Base-by-base conservation (phyloP, 768 basidiomycete species). In the Favolaschia claudopus region DNA sequence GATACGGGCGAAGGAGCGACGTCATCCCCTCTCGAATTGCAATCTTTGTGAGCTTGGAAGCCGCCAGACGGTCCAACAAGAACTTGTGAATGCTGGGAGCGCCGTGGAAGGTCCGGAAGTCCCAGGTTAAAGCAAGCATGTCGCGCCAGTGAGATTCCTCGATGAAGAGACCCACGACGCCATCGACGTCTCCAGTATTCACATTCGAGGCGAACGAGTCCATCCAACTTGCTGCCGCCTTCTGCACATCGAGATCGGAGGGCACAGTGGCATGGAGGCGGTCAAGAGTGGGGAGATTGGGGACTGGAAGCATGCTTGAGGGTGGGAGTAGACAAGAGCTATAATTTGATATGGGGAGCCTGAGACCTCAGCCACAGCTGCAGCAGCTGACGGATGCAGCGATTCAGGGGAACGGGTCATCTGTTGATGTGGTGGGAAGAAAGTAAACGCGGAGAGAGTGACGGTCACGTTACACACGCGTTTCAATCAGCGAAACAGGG, bases 61-160 rank as follows among this genome's bases (percentile, higher is more conserved):
- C 44, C 9, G 68, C 59, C 27, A 82, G 72, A n/a, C 77, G 74
- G 14, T 76, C 76, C 0, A 46, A 53, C 27, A 82, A 69, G 58
- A 81, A 72, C 13, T 58, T 48, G 9, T 29, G 70, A 55, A 84
- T 79, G 32, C 72, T 65, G 27, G 70, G 31, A 28, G 62, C 60
- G 2, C 77, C 74, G 3, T 72, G 69, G 62, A 85, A 76, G 1
- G 83, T 79, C 7, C 81, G 76, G 55, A 86, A 75, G 61, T 80
- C 74, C 77, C 80, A 83, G 4, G 85, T 85, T 43, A 85, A 71
- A 0, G 80, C 74, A 14, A 84, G 64, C 58, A 81, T 74, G 65
- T 86, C 85, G 42, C 80, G 76, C 83, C 83, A 85, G 55, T 77
- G 75, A 1, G 68, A 73, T 47, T 74, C 74, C 2, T 65, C 55